These are phyloP conservation scores for Strigomonas culicis DNA, from an alignment of 208 protist species.

Conservation along the genomic window DNA sequence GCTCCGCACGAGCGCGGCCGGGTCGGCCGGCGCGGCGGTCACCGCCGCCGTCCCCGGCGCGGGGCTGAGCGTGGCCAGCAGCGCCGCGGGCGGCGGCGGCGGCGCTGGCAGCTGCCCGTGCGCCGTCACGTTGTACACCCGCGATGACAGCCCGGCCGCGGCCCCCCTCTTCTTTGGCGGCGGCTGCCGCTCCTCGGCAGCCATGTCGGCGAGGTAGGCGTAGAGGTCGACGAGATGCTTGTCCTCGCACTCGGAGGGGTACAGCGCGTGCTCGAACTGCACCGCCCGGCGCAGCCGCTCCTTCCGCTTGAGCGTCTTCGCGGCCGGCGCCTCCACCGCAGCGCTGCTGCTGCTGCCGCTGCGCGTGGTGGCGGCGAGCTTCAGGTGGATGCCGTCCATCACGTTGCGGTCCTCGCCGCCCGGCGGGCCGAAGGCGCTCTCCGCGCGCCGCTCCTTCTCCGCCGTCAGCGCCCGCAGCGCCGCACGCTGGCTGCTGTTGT, in stretches of 20 bases:
- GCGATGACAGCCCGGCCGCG: too few relatives aligned
- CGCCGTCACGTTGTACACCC: too few relatives aligned
- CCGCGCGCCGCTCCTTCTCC: slow-evolving; percentile 25
- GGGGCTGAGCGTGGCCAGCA: too few relatives aligned
- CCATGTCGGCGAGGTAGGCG: slow-evolving; percentile 74
- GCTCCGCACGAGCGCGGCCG: too few relatives aligned
- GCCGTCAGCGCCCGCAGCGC: slow-evolving; percentile 46
- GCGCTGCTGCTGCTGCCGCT: slow-evolving; percentile 5
- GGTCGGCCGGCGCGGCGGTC: not conserved
- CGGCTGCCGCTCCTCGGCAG: slow-evolving; percentile 41
- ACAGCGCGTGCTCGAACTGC: slow-evolving; percentile 81
- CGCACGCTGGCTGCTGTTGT: slow-evolving; percentile 54
- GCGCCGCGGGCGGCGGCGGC: too few relatives aligned
- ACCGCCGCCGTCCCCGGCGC: too few relatives aligned
- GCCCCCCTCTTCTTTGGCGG: too few relatives aligned
- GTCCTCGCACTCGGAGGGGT: slow-evolving; percentile 69
- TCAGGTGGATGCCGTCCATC: slow-evolving; percentile 17
- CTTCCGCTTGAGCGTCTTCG: not conserved
- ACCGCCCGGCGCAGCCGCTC: slow-evolving; percentile 37
- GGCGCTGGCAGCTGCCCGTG: too few relatives aligned
- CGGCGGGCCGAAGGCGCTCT: slow-evolving; percentile 26
- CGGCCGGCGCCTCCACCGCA: slow-evolving; percentile 15
- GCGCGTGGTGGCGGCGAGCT: slow-evolving; percentile 17
- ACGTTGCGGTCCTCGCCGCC: slow-evolving; percentile 19
- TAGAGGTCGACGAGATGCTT: slow-evolving; percentile 82